Evolutionary conservation across 2,329 filamentous ascomycete genomes (phyloP), one percentile per base, ranked within the genome.

Genomic region (Xylaria sp.): DNA sequence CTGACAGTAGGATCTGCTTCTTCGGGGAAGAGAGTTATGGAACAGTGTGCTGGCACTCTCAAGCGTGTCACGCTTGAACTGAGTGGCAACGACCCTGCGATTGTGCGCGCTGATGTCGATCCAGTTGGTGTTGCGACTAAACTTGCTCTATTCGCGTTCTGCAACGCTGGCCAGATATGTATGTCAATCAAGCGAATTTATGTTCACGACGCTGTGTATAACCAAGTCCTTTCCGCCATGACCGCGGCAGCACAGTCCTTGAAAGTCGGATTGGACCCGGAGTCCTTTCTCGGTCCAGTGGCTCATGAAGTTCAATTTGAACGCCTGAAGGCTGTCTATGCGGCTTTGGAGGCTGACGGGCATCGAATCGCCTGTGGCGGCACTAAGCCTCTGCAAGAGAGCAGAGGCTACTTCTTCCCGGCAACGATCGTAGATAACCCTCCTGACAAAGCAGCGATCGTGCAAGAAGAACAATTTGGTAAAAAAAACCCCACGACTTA

Each of bases 1-100:
- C 6, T 9, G 11, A 25, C 17, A 2, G 29, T 13, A 41, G 38
- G 52, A 17, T 55, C 52, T 17, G 17, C 19, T 10, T 37, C 29
- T 19, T 87, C 84, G 0, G 87, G 87, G 8, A 88, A 87, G 77
- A 81, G 81, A 72, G 82, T 89, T 52, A 83, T 87, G 79, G 81
- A 80, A 58, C 81, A 78, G 15, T 81, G 80, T 52, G 77, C 81
- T 19, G 80, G 81, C 70, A 87, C 84, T 0, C 75, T 89, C 21
- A 88, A 88, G 79, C 78, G 85, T 37, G 79, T 86, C n/a, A 87
- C 83, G 1, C 80, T 89, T 15, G 87, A 89, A 72, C 79, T 88
- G 8, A 83, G 85, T 40, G 85, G 85, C 37, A 88, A 88, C 67
- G 85, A 87, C 62, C 80, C 85, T 1, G 81, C 83, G 13, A 85